Evolutionary conservation across 2,329 filamentous ascomycete species (phyloP).

Genomic region (Aspergillus aculeatinus): DNA sequence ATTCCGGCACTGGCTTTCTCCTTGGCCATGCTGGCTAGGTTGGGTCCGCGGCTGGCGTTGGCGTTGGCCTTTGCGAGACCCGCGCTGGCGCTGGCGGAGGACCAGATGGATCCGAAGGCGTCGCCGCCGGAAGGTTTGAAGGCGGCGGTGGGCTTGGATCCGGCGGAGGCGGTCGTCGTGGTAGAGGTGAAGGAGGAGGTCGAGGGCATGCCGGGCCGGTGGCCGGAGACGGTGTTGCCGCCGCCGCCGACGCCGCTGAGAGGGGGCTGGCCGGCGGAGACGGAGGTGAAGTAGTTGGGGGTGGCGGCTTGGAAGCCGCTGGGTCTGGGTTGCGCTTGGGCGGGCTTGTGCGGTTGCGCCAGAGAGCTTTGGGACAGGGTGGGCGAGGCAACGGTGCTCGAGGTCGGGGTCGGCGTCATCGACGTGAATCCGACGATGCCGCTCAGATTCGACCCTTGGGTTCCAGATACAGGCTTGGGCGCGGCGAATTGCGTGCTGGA

Average conservation of each 20-base stretch:
- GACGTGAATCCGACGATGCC: constrained; percentile 78
- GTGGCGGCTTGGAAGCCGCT: constrained; percentile 70
- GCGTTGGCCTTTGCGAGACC: constrained; percentile 72
- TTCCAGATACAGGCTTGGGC: constrained; percentile 80
- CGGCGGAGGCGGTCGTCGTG: constrained; percentile 38
- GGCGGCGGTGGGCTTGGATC: constrained; percentile 50
- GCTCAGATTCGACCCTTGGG: constrained; percentile 75
- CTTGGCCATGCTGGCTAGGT: constrained; percentile 93
- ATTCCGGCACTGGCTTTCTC: constrained; percentile 94
- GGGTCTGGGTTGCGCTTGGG: constrained; percentile 52
- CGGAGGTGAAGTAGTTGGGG: constrained; percentile 94
- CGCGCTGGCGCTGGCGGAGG: constrained; percentile 63
- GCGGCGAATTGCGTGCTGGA: constrained; percentile 70
- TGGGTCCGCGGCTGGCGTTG: constrained; percentile 64
- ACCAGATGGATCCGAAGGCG: constrained; percentile 87
- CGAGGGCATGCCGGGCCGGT: constrained; percentile 35
- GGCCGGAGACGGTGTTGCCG: constrained; percentile 27
- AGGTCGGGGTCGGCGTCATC: constrained; percentile 68
- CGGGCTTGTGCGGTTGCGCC: constrained; percentile 40
- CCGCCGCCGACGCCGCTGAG: constrained; percentile 26
- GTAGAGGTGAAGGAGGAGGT: constrained; percentile 40
- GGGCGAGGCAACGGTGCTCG: constrained; percentile 55
- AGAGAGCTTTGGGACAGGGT: constrained; percentile 52
- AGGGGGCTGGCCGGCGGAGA: constrained; percentile 45
- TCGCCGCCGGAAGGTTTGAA: constrained; percentile 65